Conservation (phyloP, 176 grass and related monocot genomes). For the Juncus inflexus region DNA sequence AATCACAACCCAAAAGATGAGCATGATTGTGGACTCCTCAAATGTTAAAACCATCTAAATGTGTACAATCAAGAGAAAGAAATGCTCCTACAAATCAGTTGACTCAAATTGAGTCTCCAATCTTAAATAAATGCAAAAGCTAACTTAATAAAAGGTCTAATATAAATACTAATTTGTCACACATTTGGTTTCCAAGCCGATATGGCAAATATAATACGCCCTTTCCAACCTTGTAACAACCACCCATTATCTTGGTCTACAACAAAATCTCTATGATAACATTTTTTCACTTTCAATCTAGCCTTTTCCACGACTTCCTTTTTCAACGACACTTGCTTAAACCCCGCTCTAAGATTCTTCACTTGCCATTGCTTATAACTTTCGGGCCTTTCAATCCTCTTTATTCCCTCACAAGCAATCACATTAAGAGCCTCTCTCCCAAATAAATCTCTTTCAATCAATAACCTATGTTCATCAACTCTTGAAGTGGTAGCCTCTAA, state of each 20-base stretch:
- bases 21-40: no score
- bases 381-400: constrained; percentile 9
- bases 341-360: constrained; percentile 24
- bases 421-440: constrained; percentile 21
- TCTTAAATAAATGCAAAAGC: no score
- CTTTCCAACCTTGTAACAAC: constrained; percentile 25
- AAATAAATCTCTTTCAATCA: constrained; percentile 20
- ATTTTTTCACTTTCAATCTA: constrained; percentile 4
- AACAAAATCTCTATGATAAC: constrained; percentile 7
- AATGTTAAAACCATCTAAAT: no score
- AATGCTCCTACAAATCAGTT: no score
- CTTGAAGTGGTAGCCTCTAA: constrained; percentile 17
- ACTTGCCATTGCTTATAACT: constrained; percentile 19
- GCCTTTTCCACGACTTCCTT: constrained; percentile 15
- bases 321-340: constrained; percentile 15
- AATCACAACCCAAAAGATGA: no score
- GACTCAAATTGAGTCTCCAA: no score
- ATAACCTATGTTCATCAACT: constrained; percentile 5
- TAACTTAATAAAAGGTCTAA: no score
- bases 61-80: no score
- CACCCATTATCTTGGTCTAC: constrained; percentile 21
- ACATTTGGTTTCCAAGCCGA: constrained; percentile 17
- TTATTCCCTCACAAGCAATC: constrained; percentile 16
- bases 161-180: background rate
- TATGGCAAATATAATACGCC: constrained; percentile 15